Percentiles rank a stretch among this genome's conserved stretches.
Evolutionary conservation across 202 grass and related monocot genomes (phyloP).

Genomic region (Brachypodium distachyon): DNA sequence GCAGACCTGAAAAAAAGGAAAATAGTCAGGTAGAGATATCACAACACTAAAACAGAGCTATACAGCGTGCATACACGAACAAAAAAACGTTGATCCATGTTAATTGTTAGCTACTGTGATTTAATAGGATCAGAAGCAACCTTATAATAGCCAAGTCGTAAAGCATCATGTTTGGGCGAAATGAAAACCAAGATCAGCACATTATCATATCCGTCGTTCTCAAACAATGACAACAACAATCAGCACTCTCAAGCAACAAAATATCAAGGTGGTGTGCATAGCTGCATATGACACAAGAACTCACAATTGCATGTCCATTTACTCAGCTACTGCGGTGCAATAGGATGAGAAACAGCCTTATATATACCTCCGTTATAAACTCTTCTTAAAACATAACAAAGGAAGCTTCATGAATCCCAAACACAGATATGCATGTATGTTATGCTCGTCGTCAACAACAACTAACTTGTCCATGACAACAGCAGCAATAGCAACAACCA

Average conservation of each 20-base stretch:
- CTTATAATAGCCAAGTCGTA: background rate
- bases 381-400: too few species aligned
- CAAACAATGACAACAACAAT: background rate
- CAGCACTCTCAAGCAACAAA: background rate
- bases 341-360: too few species aligned
- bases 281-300: background rate
- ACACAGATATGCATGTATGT: background rate
- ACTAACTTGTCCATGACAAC: too few species aligned
- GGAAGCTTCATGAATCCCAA: background rate
- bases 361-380: too few species aligned
- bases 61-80: background rate
- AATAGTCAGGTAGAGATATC: background rate
- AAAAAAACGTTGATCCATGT: background rate
- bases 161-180: background rate
- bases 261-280: background rate
- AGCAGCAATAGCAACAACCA: too few species aligned
- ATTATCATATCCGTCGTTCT: background rate
- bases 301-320: background rate
- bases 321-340: too few species aligned
- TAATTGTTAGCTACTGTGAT: background rate
- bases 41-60: background rate
- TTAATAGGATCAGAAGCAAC: background rate
- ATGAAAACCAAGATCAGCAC: background rate
- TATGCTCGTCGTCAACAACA: too few species aligned
- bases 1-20: slow-evolving; percentile 2